Percentiles rank a stretch among this genome's conserved stretches.
Conservation (phyloP, 805 yeast species). For the Sugiyamaella valdiviana region DNA sequence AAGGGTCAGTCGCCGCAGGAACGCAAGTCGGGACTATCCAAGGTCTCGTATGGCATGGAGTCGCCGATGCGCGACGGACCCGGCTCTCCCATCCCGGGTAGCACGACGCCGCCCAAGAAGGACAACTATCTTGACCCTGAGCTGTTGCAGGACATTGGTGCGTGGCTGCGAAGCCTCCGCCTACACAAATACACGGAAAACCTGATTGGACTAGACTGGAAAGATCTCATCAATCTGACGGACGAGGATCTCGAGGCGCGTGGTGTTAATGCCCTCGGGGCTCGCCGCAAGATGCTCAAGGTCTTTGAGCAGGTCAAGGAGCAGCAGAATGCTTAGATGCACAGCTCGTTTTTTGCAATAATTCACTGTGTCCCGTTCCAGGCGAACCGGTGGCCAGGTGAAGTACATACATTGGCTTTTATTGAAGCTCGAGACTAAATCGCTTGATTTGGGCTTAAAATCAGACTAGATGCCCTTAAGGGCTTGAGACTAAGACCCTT, state of each 20-base stretch:
- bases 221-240: conserved; percentile 60
- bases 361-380: too few relatives aligned
- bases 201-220: conserved; percentile 70
- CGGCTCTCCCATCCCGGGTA: conserved; percentile 37
- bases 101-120: conserved; percentile 41
- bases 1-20: conserved; percentile 11
- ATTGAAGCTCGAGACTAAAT: too few relatives aligned
- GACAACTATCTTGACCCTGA: conserved; percentile 27
- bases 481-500: background rate
- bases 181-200: conserved; percentile 91
- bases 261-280: conserved; percentile 94
- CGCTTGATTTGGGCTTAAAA: too few relatives aligned
- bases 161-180: conserved; percentile 84
- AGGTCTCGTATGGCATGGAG: conserved; percentile 9
- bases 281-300: conserved; percentile 85
- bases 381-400: too few relatives aligned
- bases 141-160: conserved; percentile 68
- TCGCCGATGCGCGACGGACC: conserved; percentile 13
- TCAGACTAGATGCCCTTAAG: too few relatives aligned
- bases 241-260: conserved; percentile 64
- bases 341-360: too few relatives aligned
- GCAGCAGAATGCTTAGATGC: conserved; percentile 33
- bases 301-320: conserved; percentile 80
- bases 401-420: too few relatives aligned
- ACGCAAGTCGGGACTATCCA: conserved; percentile 11